Evolutionary conservation across 2,329 filamentous ascomycete species (phyloP).

Genomic region (Mycosphaerella sp.): DNA sequence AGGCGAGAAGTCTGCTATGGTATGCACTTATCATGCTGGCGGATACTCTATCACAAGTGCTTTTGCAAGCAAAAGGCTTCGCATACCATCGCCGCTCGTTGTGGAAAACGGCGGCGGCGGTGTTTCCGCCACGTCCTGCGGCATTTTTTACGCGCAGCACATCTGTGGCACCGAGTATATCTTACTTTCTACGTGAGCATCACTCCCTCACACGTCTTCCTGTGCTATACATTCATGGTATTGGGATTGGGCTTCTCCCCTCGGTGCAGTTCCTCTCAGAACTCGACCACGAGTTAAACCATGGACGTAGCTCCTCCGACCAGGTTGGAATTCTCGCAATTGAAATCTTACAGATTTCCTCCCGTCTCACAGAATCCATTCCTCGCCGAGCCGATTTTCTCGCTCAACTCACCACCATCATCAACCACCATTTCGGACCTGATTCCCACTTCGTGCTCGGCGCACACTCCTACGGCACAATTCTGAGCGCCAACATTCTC

Average conservation of each 20-base stretch:
- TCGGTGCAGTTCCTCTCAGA: constrained; percentile 54
- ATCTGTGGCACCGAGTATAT: constrained; percentile 47
- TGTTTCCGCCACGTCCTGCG: constrained; percentile 56
- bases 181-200: constrained; percentile 63
- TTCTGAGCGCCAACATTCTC: constrained; percentile 57
- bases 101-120: constrained; percentile 37
- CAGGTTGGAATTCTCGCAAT: constrained; percentile 58
- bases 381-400: constrained; percentile 50
- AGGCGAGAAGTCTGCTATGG: constrained; percentile 53
- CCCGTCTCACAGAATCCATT: constrained; percentile 52
- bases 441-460: constrained; percentile 51
- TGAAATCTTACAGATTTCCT: constrained; percentile 60
- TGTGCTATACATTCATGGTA: constrained; percentile 63
- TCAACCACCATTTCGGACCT: constrained; percentile 55
- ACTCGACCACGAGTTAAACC: constrained; percentile 37
- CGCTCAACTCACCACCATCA: constrained; percentile 50
- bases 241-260: constrained; percentile 60
- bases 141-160: constrained; percentile 41
- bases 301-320: constrained; percentile 31
- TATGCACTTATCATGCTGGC: constrained; percentile 52
- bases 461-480: constrained; percentile 57
- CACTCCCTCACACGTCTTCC: constrained; percentile 52
- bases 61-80: constrained; percentile 24
- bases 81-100: constrained; percentile 22
- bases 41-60: constrained; percentile 33